phyloP scores from a whole-genome alignment of 306 rosid genomes.

The Vigna nakashimae region DNA sequence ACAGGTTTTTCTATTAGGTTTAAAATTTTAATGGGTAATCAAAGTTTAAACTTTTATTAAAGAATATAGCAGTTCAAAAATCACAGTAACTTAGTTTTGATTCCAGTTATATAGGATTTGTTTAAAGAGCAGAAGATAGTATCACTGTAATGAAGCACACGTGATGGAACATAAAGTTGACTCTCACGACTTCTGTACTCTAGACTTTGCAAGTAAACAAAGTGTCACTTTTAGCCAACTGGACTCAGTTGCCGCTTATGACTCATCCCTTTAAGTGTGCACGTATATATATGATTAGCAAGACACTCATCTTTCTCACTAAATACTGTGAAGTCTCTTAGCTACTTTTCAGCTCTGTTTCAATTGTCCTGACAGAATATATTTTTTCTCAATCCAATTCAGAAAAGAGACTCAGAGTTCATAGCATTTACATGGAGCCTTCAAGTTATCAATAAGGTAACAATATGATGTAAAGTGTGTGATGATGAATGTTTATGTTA shows the following conservation, averaged over 20 bases:
- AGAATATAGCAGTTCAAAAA: no score
- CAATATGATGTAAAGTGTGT: neutral
- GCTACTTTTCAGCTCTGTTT: neutral
- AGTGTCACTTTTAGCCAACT: neutral
- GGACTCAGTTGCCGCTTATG: neutral
- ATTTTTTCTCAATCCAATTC: neutral
- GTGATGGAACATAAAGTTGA: neutral
- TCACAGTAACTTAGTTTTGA: no score
- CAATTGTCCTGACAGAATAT: neutral
- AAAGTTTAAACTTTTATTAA: no score
- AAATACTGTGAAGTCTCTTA: neutral
- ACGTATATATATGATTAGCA: neutral
- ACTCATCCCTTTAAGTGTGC: neutral
- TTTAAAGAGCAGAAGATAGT: no score
- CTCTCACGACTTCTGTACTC: neutral
- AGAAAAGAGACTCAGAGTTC: neutral
- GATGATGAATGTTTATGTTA: neutral
- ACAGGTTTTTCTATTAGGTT: no score
- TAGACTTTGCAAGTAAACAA: neutral
- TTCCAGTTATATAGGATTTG: no score
- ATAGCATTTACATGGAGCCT: neutral
- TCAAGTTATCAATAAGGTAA: neutral
- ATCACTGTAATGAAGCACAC: no score
- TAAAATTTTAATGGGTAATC: no score
- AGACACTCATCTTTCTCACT: neutral